These are phyloP conservation scores for Saraca asoca DNA, from an alignment of 331 rosid genomes.

Conservation along the genomic window DNA sequence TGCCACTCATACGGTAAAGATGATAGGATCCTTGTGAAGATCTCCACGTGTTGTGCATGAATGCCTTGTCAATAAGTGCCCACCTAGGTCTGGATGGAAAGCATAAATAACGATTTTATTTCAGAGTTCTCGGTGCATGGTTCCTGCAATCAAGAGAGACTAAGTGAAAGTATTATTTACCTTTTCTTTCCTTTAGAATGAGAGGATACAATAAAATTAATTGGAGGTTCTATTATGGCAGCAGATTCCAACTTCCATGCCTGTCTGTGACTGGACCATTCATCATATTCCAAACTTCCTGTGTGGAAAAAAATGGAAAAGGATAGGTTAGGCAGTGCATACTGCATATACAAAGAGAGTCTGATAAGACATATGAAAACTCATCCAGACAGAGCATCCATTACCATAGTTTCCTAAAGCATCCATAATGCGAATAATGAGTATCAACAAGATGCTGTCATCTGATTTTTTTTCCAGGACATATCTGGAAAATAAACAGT, in stretches of 20 bases:
- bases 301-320: conserved; percentile 26
- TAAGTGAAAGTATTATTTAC: conserved; percentile 41
- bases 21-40: conserved; percentile 94
- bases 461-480: conserved; percentile 80
- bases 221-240: conserved; percentile 87
- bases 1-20: conserved; percentile 71
- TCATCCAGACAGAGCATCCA: conserved; percentile 25
- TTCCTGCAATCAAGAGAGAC: conserved; percentile 30
- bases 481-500: conserved; percentile 58
- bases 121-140: conserved; percentile 17
- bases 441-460: conserved; percentile 90
- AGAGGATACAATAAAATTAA: conserved; percentile 77
- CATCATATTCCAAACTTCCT: conserved; percentile 97
- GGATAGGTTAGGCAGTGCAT: conserved; percentile 25
- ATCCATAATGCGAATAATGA: conserved; percentile 88
- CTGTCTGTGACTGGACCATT: conserved; percentile 96
- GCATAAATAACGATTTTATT: conserved; percentile 25
- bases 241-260: conserved; percentile 98
- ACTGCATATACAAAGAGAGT: conserved; percentile 12
- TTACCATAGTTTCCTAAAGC: conserved; percentile 96
- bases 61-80: conserved; percentile 97
- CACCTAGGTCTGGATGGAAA: conserved; percentile 80
- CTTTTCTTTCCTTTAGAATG: conserved; percentile 90
- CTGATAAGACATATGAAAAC: not conserved
- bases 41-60: conserved; percentile 97